These are phyloP conservation scores for Suhomyces sp. DNA, from an alignment of 805 yeast species.

Conservation along the genomic window DNA sequence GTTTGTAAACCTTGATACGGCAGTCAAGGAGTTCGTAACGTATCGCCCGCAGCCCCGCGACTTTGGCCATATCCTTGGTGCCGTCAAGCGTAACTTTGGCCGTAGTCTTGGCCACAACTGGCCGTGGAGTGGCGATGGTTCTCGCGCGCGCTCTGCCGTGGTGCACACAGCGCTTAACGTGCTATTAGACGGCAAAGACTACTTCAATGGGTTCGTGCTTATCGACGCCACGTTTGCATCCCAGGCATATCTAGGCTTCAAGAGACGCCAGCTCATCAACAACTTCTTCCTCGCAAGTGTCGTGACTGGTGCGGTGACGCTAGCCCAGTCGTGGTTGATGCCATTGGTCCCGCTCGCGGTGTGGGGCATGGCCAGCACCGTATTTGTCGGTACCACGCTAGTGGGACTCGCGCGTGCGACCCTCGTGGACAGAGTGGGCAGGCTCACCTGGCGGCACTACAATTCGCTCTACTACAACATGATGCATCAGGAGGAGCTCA, in stretches of 20 bases:
- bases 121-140: background rate
- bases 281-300: background rate
- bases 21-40: conserved; percentile 17
- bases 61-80: background rate
- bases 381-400: conserved; percentile 1
- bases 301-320: conserved; percentile 13
- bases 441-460: conserved; percentile 41
- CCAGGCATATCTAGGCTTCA: conserved; percentile 2
- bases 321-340: conserved; percentile 10
- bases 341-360: conserved; percentile 13
- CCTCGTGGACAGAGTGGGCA: conserved; percentile 15
- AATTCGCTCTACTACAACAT: conserved; percentile 23
- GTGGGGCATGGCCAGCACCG: conserved; percentile 11
- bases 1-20: background rate
- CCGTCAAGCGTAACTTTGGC: background rate
- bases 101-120: background rate
- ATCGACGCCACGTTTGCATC: conserved; percentile 25
- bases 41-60: conserved; percentile 18
- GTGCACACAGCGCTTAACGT: conserved; percentile 13
- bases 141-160: background rate
- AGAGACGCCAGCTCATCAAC: background rate
- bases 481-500: conserved; percentile 30
- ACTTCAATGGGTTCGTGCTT: conserved; percentile 23
- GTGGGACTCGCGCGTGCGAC: conserved; percentile 7
- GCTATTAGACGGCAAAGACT: conserved; percentile 26